Evolutionary conservation across 2,329 filamentous ascomycete species (phyloP), one percentile per base, ranked within the genome.

Genomic region (Ophiostoma sp.): DNA sequence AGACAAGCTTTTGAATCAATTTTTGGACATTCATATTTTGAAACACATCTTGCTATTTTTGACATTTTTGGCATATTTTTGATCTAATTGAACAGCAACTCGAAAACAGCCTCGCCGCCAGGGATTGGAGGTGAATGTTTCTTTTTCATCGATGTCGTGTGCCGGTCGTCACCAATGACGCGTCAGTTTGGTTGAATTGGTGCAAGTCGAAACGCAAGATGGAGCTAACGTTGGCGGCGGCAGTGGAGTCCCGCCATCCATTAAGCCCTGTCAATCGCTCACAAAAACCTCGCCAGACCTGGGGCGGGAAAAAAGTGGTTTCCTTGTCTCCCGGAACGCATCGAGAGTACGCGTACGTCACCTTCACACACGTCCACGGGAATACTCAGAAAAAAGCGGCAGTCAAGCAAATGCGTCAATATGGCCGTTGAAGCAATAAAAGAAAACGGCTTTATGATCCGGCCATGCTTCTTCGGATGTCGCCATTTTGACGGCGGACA

Each of bases 101-200:
- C 28, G 9, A 17, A 7, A 17, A 15, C 12, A 19, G 15, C 28
- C 25, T 19, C 22, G 12, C 8, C 22, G 7, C 8, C 50, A 55
- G 22, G 50, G n/a, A 55, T 55, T 59, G 55, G 25, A 33, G 25
- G 55, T 12, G 2, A 55, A 25, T 11, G 9, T 25, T 55, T 33
- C 19, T 63, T 63, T 42, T 39, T 36, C 19, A 6, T 63, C 50
- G 22, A 55, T 19, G 50, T 55, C 7, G 55, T 19, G 28, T 33
- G 28, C 25, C 33, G 55, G 55, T 59, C 55, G 55, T 59, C 55
- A 59, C 28, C 55, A 59, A 25, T 59, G 55, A 59, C 55, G 55
- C 55, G 55, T 59, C 55, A 59, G 28, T 33, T 9, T 59, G 25
- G 11, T 33, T 33, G 8, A 59, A 59, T 59, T 33, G 25, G 28